Percentiles rank a stretch among this genome's conserved stretches.
phyloP scores from a whole-genome alignment of 345 rosid genomes.

The Isatis tinctoria region DNA sequence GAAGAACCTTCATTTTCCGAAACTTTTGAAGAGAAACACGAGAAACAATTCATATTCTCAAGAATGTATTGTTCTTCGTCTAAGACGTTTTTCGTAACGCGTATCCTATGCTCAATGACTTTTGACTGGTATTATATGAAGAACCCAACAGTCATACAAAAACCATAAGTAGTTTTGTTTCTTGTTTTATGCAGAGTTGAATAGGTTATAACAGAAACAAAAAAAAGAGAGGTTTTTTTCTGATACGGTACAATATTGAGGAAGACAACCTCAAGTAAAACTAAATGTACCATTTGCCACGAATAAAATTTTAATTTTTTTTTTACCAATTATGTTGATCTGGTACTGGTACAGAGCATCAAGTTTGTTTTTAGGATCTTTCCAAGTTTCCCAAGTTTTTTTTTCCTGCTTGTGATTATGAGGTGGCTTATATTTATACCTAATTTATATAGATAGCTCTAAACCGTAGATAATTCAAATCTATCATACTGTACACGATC shows the following conservation, averaged over 20 bases:
- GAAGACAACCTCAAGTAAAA: neutral
- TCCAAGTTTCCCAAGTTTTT: neutral
- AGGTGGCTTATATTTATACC: neutral
- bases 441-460: neutral
- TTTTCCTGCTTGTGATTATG: neutral
- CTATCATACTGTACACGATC: too few species aligned
- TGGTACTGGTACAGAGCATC: neutral
- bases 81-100: neutral
- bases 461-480: neutral
- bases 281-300: constrained; percentile 11
- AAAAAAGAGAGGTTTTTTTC: neutral
- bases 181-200: neutral
- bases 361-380: neutral
- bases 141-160: neutral
- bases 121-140: constrained; percentile 4
- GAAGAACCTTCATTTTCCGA: neutral
- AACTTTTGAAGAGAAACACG: constrained; percentile 22
- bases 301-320: neutral
- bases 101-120: neutral
- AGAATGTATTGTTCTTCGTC: neutral
- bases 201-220: neutral
- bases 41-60: constrained; percentile 20
- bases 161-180: constrained; percentile 5
- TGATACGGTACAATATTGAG: neutral
- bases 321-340: neutral